phyloP scores from a whole-genome alignment of 306 rosid species.

The Citrullus amarus region DNA sequence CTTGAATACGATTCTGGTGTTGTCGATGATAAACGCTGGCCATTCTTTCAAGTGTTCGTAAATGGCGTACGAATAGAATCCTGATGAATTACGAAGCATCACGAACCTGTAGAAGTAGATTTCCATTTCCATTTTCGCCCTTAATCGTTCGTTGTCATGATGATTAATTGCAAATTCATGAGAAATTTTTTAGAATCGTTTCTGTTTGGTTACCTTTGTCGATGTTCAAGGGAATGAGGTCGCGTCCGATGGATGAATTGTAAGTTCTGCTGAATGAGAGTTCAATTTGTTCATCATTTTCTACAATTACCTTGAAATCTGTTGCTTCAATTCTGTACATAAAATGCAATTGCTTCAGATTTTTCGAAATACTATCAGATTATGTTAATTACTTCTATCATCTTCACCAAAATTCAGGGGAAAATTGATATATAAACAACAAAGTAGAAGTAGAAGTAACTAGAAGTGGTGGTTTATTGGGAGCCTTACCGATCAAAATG shows the following conservation, averaged over 20 bases:
- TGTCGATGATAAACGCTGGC: constrained; percentile 69
- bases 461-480: not conserved
- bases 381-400: not conserved
- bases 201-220: constrained; percentile 49
- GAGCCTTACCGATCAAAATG: constrained; percentile 53
- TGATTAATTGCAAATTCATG: not conserved
- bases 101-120: constrained; percentile 42
- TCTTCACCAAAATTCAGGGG: not conserved
- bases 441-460: no score
- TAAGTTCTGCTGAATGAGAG: constrained; percentile 70
- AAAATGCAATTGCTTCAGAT: not conserved
- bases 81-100: constrained; percentile 69
- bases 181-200: not conserved
- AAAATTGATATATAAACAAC: no score
- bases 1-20: constrained; percentile 89
- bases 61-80: constrained; percentile 80
- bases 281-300: constrained; percentile 75
- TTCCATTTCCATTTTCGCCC: not conserved
- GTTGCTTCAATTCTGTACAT: constrained; percentile 55
- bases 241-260: constrained; percentile 45
- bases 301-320: constrained; percentile 41
- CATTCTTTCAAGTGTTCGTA: constrained; percentile 71
- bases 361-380: not conserved
- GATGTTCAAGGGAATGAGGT: constrained; percentile 59
- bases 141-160: not conserved